Conservation (phyloP, 2,329 filamentous ascomycete species). For the Colletotrichum truncatum region DNA sequence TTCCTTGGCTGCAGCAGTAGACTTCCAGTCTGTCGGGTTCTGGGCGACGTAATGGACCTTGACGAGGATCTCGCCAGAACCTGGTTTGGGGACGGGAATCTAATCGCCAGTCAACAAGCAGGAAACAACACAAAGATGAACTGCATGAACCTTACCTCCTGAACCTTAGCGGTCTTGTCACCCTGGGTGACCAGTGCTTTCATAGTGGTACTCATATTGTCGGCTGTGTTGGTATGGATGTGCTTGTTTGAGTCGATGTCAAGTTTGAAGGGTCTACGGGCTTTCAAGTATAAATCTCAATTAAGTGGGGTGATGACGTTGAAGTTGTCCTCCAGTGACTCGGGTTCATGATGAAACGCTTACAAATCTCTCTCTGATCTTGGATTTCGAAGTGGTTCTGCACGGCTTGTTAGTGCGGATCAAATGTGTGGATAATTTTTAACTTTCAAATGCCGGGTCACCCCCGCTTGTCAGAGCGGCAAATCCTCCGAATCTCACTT, state of each 20-base stretch:
- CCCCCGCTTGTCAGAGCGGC: neutral
- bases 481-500: no score
- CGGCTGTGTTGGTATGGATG: neutral
- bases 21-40: slow-evolving; percentile 47
- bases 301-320: slow-evolving; percentile 4
- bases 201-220: slow-evolving; percentile 9
- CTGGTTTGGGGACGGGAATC: slow-evolving; percentile 39
- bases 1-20: slow-evolving; percentile 10
- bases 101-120: neutral
- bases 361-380: neutral
- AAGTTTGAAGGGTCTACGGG: no score
- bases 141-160: slow-evolving; percentile 29
- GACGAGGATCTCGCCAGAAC: slow-evolving; percentile 43
- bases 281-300: neutral
- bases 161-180: slow-evolving; percentile 39
- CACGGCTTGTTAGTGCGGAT: neutral
- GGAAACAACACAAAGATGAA: neutral
- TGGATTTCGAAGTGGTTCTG: neutral
- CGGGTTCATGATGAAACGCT: slow-evolving; percentile 2
- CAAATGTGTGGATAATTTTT: neutral
- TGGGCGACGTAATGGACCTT: slow-evolving; percentile 42
- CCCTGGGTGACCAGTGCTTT: slow-evolving; percentile 45
- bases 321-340: neutral
- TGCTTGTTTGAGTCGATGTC: neutral
- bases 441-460: neutral